A percentile compares a stretch with the other conserved stretches of the same genome.
Evolutionary conservation across 2,329 filamentous ascomycete genomes (phyloP).

Genomic region (Herpotrichia juniperi): DNA sequence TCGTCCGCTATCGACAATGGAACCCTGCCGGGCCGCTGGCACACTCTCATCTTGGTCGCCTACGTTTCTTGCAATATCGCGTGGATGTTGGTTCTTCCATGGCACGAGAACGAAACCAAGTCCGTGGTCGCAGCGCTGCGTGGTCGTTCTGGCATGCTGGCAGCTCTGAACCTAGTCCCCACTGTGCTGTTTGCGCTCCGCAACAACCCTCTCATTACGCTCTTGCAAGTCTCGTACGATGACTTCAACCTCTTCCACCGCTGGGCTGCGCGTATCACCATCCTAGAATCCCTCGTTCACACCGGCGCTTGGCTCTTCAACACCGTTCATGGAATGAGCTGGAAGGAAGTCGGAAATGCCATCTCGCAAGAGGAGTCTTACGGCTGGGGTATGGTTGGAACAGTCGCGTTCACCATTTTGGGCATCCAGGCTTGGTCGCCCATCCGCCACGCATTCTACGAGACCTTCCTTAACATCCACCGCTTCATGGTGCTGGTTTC

Average conservation of each 20-base stretch:
- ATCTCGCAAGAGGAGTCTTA: conserved; percentile 69
- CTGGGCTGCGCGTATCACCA: conserved; percentile 79
- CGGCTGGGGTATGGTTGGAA: conserved; percentile 65
- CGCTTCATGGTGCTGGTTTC: conserved; percentile 73
- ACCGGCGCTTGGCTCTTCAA: conserved; percentile 76
- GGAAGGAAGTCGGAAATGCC: conserved; percentile 61
- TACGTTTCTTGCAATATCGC: conserved; percentile 77
- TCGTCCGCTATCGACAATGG: conserved; percentile 73
- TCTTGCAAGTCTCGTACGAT: conserved; percentile 90
- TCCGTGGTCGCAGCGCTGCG: conserved; percentile 80
- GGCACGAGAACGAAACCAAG: conserved; percentile 52
- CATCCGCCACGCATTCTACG: conserved; percentile 92
- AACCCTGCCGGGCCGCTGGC: conserved; percentile 79
- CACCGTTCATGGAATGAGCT: conserved; percentile 64
- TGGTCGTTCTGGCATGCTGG: conserved; percentile 82
- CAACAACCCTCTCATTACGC: conserved; percentile 86
- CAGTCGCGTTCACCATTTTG: conserved; percentile 67
- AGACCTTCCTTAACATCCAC: conserved; percentile 90
- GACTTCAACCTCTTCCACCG: conserved; percentile 92
- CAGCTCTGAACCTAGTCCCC: conserved; percentile 89
- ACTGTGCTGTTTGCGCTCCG: conserved; percentile 86
- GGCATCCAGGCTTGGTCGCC: conserved; percentile 76
- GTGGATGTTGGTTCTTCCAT: conserved; percentile 75
- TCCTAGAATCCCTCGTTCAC: conserved; percentile 73
- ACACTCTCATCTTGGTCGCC: conserved; percentile 69